Base-by-base conservation (phyloP, 805 yeast species). In the Zygotorulaspora florentina region DNA sequence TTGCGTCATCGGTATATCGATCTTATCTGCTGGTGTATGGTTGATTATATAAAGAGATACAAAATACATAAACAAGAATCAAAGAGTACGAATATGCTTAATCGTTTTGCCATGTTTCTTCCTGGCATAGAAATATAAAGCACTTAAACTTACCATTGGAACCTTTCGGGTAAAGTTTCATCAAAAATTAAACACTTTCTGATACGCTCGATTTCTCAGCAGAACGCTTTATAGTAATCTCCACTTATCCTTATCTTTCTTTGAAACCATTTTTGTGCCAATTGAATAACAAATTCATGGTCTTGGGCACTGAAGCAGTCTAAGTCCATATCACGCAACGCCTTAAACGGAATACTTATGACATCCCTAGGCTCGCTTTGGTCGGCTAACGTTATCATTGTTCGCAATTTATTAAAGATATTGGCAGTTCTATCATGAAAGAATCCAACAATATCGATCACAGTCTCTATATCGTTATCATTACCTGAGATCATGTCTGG, bases 1-100 rank as follows among this genome's bases (percentile, higher is more conserved):
- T 71, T 78, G 52, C 6, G 59, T 83, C 29, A 57, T 79, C 44
- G 82, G 81, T 33, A 63, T 66, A 13, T 65, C 73, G 0, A 58
- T 76, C 20, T 58, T 76, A 15, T 72, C 72, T 6, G 57, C 73
- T 35, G 69, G 71, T 23, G 58, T 73, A 8, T 75, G 80, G 80
- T 64, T 75, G 46, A 57, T 75, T 12, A 42, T 68, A 36, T 67
- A 50, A 49, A 37, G 34, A 16, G n/a, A n/a, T n/a, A n/a, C n/a
- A n/a, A 15, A 26, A 28, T 4, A 13, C 10, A 20, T 20, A 20
- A 7, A 38, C 23, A 31, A 25, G 16, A 20, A 23, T 4, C 18
- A 28, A 42, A 3, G 12, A 31, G 16, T 35, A 25, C 18, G 15
- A 26, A 15, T 27, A 38, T 28, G 15, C 20, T 27, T 28, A 26